A percentile compares a stretch with the other conserved stretches of the same genome.
Conservation (phyloP, 164 flowering plant genomes). For the Cinnamomum micranthum region DNA sequence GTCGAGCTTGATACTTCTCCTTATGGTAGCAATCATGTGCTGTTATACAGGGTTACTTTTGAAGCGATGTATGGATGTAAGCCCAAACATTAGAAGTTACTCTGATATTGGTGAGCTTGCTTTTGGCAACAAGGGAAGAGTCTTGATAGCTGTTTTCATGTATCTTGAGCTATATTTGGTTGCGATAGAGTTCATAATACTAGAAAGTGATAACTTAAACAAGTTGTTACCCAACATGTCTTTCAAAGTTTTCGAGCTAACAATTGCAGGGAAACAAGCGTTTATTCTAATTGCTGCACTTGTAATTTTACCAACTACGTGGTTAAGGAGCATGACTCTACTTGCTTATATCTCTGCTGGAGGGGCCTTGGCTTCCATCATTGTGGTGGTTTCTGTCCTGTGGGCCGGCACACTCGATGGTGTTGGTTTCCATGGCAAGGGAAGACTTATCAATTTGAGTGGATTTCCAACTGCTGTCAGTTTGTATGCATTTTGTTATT, state of each 20-base stretch:
- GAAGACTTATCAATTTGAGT: conserved; percentile 31
- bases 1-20: conserved; percentile 42
- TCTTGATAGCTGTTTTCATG: conserved; percentile 43
- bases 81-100: conserved; percentile 38
- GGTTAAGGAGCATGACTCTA: conserved; percentile 48
- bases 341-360: conserved; percentile 57
- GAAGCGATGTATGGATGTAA: conserved; percentile 46
- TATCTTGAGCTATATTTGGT: conserved; percentile 61
- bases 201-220: conserved; percentile 77
- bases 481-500: conserved; percentile 68
- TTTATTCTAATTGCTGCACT: conserved; percentile 51
- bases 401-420: conserved; percentile 61
- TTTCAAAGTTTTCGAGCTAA: conserved; percentile 6
- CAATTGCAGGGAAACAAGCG: conserved; percentile 20
- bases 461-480: conserved; percentile 74
- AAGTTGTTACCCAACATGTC: conserved; percentile 46
- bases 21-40: conserved; percentile 34
- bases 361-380: conserved; percentile 63
- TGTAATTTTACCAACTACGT: conserved; percentile 59
- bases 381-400: conserved; percentile 43
- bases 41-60: conserved; percentile 60
- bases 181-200: conserved; percentile 59
- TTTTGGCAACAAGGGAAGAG: conserved; percentile 63
- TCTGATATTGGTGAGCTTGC: conserved; percentile 67
- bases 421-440: conserved; percentile 54